phyloP scores from a whole-genome alignment of 1,284 basidiomycete genomes.

The Cryptococcus sp. region DNA sequence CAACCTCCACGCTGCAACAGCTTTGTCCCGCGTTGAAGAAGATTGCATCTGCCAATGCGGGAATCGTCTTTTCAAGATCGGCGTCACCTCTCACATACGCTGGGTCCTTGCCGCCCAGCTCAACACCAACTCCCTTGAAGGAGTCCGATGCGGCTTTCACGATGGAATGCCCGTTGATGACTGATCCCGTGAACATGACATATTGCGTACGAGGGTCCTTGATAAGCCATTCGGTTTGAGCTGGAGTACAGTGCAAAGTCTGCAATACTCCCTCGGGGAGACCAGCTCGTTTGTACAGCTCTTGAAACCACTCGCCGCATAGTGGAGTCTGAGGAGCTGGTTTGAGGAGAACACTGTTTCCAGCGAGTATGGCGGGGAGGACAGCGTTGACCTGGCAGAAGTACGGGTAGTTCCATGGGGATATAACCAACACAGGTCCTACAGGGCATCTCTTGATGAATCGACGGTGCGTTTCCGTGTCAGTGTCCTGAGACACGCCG shows the following conservation, averaged over 20 bases:
- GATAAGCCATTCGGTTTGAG: constrained; percentile 63
- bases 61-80: constrained; percentile 72
- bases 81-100: constrained; percentile 83
- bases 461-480: constrained; percentile 73
- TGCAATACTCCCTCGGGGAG: constrained; percentile 71
- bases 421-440: constrained; percentile 63
- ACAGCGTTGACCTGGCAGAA: constrained; percentile 80
- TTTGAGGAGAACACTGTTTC: constrained; percentile 78
- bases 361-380: constrained; percentile 74
- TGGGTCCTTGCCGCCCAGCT: constrained; percentile 91
- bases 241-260: constrained; percentile 72
- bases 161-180: constrained; percentile 58
- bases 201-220: constrained; percentile 68
- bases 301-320: constrained; percentile 71
- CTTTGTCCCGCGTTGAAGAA: constrained; percentile 90
- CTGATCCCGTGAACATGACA: constrained; percentile 86
- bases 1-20: constrained; percentile 52
- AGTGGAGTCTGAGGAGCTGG: constrained; percentile 88
- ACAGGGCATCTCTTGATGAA: constrained; percentile 75
- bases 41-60: constrained; percentile 82
- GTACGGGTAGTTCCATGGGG: constrained; percentile 67
- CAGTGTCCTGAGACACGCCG: constrained; percentile 58
- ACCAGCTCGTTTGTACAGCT: constrained; percentile 67
- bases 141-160: constrained; percentile 41
- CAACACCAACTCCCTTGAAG: constrained; percentile 64